phyloP scores from a whole-genome alignment of 352 stramenopile genomes.

The Phytophthora tubulina region DNA sequence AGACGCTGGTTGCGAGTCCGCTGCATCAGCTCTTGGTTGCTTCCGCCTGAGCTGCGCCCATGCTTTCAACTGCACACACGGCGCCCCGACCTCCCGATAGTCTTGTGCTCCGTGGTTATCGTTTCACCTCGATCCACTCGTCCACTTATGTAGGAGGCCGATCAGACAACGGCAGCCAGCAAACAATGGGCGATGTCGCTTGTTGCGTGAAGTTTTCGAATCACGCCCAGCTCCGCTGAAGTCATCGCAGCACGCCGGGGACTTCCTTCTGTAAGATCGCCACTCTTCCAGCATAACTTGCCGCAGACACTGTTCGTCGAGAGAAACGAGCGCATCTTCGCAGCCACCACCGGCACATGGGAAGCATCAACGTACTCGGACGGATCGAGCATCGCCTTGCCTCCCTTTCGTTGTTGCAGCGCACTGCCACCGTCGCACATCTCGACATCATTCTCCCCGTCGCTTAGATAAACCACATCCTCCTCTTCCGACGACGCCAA shows the following conservation, averaged over 20 bases:
- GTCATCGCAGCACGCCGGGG: slow-evolving; percentile 3
- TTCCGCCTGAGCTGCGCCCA: slow-evolving; percentile 41
- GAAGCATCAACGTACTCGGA: slow-evolving; percentile 71
- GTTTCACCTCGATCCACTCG: slow-evolving; percentile 39
- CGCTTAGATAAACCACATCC: slow-evolving; percentile 21
- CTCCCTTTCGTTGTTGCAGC: slow-evolving; percentile 2
- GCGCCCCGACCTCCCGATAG: slow-evolving; percentile 13
- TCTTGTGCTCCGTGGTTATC: slow-evolving; percentile 1
- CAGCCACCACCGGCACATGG: slow-evolving; percentile 49
- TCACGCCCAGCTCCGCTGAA: slow-evolving; percentile 52
- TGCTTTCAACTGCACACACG: slow-evolving; percentile 58
- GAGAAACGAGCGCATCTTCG: slow-evolving; percentile 57
- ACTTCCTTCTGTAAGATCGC: not conserved
- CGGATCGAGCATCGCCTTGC: slow-evolving; percentile 23
- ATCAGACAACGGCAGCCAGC: slow-evolving; percentile 61
- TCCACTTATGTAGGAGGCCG: slow-evolving; percentile 57
- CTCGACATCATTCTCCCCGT: not conserved
- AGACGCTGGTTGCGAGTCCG: slow-evolving; percentile 68
- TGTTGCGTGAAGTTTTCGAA: slow-evolving; percentile 63
- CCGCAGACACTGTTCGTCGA: slow-evolving; percentile 39
- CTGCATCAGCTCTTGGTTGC: slow-evolving; percentile 69
- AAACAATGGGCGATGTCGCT: slow-evolving; percentile 76
- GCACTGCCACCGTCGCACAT: not conserved
- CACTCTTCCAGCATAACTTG: slow-evolving; percentile 49
- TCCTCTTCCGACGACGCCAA: slow-evolving; percentile 15